Evolutionary conservation across 2,329 filamentous ascomycete genomes (phyloP).

Genomic region (Trichophyton simii): DNA sequence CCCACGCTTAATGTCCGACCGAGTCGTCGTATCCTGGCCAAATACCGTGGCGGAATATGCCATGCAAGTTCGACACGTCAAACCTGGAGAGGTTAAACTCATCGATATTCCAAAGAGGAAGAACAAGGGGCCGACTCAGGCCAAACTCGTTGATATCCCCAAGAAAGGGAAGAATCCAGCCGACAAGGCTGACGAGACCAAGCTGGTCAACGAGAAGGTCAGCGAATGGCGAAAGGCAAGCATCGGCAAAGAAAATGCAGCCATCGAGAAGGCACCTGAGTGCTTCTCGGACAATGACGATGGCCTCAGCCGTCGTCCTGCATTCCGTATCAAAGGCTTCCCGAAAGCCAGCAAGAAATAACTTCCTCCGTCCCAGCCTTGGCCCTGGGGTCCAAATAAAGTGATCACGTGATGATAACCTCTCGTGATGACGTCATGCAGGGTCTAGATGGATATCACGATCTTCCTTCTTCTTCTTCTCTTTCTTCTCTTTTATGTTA

Average conservation of each 20-base stretch:
- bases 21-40: conserved; percentile 13
- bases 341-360: neutral
- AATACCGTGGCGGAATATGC: conserved; percentile 2
- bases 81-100: conserved; percentile 9
- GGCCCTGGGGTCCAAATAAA: neutral
- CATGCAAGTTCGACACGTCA: conserved; percentile 6
- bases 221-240: neutral
- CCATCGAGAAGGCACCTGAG: neutral
- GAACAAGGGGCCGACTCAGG: neutral
- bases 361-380: neutral
- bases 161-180: neutral
- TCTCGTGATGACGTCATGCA: neutral
- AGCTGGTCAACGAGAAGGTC: neutral
- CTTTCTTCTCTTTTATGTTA: neutral
- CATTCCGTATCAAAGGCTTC: neutral
- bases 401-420: neutral
- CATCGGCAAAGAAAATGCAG: neutral
- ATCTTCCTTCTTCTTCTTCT: neutral
- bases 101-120: conserved; percentile 7
- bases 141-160: neutral
- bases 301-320: neutral
- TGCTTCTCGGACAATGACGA: neutral
- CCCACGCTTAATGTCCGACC: conserved; percentile 20
- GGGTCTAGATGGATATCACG: neutral
- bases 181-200: neutral